Conservation (phyloP, 768 basidiomycete species). For the Candolleomyces eurysporus region DNA sequence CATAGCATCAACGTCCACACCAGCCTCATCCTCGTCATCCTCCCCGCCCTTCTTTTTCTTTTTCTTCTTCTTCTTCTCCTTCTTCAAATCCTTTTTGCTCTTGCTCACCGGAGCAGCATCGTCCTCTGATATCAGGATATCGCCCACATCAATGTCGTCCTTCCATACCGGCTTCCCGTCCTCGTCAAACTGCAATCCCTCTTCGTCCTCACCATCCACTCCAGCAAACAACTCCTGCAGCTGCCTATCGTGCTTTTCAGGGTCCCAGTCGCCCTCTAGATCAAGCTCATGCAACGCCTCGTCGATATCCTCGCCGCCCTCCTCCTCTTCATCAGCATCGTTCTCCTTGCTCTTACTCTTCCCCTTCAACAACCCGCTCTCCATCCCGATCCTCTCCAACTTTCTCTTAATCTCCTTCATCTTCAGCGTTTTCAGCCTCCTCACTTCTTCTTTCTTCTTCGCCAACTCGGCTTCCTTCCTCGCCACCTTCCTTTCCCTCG, state of each 20-base stretch:
- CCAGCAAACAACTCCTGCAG: conserved; percentile 71
- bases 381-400: conserved; percentile 67
- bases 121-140: conserved; percentile 45
- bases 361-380: conserved; percentile 58
- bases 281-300: conserved; percentile 70
- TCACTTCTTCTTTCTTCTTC: conserved; percentile 77
- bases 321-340: conserved; percentile 25
- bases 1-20: conserved; percentile 58
- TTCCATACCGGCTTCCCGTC: conserved; percentile 83
- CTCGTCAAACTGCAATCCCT: conserved; percentile 34
- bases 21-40: conserved; percentile 43
- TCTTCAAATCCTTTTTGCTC: conserved; percentile 19
- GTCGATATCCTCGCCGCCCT: conserved; percentile 29
- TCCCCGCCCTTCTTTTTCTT: conserved; percentile 59
- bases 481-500: conserved; percentile 73
- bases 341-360: conserved; percentile 26
- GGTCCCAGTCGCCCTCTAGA: conserved; percentile 92
- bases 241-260: conserved; percentile 76
- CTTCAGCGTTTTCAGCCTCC: conserved; percentile 79
- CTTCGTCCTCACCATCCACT: conserved; percentile 29
- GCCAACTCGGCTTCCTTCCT: conserved; percentile 77
- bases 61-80: conserved; percentile 29
- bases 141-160: conserved; percentile 82
- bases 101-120: conserved; percentile 21
- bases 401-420: conserved; percentile 77